A percentile compares a stretch with the other conserved stretches of the same genome.
phyloP scores from a whole-genome alignment of 2,329 filamentous ascomycete species.

The Xylaria hypoxylon region DNA sequence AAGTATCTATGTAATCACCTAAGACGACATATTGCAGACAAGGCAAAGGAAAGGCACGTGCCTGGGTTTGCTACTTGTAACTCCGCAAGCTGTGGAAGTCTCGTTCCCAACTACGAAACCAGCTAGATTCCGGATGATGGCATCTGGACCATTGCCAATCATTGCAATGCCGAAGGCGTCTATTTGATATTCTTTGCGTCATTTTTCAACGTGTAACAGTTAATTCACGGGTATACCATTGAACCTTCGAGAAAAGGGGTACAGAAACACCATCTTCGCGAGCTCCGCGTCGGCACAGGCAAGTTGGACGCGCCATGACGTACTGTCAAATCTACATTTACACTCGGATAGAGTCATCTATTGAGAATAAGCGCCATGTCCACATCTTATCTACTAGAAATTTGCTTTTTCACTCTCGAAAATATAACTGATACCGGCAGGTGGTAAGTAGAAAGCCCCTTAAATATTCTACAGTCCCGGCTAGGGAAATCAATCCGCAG shows the following conservation, averaged over 20 bases:
- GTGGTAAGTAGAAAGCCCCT: background rate
- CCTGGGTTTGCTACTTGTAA: background rate
- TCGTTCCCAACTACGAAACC: background rate
- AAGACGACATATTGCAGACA: too few species aligned
- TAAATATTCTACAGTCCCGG: background rate
- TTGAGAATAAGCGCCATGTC: background rate
- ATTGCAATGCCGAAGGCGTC: slow-evolving; percentile 1
- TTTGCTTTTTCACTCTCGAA: background rate
- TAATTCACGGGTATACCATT: background rate
- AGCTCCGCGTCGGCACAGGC: background rate
- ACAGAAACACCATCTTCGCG: background rate
- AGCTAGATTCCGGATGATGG: too few species aligned
- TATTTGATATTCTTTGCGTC: background rate
- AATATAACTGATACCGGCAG: background rate
- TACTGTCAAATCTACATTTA: slow-evolving; percentile 8
- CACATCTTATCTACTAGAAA: background rate
- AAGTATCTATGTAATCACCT: too few species aligned
- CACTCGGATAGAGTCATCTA: background rate
- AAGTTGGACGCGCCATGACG: background rate
- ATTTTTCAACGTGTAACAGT: background rate
- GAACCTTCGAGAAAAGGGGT: background rate
- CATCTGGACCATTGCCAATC: background rate
- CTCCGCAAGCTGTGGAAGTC: background rate
- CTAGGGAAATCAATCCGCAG: background rate
- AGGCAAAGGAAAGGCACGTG: too few species aligned